A percentile compares a stretch with the other conserved stretches of the same genome.
phyloP scores from a whole-genome alignment of 2,329 filamentous ascomycete species.

The Alternaria brassicicola region DNA sequence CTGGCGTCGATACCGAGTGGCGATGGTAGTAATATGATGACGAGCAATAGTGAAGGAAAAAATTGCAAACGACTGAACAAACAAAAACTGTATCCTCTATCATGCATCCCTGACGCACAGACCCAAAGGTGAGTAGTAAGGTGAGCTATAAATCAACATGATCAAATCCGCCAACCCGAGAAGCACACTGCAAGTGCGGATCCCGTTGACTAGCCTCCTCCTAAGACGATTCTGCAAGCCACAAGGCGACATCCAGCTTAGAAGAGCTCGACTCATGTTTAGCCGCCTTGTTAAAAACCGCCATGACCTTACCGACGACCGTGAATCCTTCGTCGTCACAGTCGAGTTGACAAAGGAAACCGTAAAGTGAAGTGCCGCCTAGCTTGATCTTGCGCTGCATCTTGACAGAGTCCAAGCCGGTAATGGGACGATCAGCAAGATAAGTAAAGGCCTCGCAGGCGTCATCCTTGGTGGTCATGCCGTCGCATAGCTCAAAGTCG shows the following conservation, averaged over 20 bases:
- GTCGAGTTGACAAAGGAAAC: background rate
- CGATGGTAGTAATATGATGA: background rate
- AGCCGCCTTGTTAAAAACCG: background rate
- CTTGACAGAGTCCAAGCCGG: background rate
- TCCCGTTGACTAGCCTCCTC: background rate
- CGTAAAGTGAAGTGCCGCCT: background rate
- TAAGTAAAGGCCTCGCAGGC: slow-evolving; percentile 4
- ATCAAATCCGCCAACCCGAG: background rate
- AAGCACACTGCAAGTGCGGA: background rate
- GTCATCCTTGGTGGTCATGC: slow-evolving; percentile 1
- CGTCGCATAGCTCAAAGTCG: background rate
- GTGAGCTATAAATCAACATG: background rate
- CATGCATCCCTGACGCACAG: background rate
- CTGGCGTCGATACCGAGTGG: background rate
- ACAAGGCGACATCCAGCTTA: background rate
- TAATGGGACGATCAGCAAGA: background rate
- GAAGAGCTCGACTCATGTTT: background rate
- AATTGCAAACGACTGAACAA: background rate
- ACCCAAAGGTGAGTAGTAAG: background rate
- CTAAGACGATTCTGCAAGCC: background rate
- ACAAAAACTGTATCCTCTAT: background rate
- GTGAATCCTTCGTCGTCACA: background rate
- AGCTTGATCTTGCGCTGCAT: slow-evolving; percentile 1
- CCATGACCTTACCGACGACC: background rate
- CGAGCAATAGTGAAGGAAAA: background rate